A percentile compares a stretch with the other conserved stretches of the same genome.
phyloP scores from a whole-genome alignment of 768 basidiomycete species.

The Phaeotremella fagi region DNA sequence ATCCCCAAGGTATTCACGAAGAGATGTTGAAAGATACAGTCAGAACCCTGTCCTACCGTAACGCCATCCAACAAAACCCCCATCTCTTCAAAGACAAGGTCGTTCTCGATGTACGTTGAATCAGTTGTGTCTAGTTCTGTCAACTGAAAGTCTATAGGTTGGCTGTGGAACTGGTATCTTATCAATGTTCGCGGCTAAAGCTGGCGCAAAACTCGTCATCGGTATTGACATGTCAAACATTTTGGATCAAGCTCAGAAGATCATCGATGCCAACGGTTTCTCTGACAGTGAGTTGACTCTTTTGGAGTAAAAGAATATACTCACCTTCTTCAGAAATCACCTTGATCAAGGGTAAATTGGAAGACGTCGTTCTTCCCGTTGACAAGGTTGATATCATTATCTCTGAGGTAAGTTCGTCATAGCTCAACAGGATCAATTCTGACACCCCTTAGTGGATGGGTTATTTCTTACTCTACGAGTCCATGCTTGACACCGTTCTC shows the following conservation, averaged over 20 bases:
- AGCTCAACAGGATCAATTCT: background rate
- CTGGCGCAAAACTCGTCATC: conserved; percentile 88
- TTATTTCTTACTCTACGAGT: conserved; percentile 97
- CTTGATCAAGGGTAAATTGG: conserved; percentile 95
- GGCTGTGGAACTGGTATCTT: conserved; percentile 98
- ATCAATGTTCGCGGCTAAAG: conserved; percentile 96
- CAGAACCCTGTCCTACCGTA: conserved; percentile 89
- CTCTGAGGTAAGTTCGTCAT: conserved; percentile 58
- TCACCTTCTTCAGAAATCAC: conserved; percentile 64
- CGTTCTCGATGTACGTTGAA: conserved; percentile 64
- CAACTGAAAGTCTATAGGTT: conserved; percentile 52
- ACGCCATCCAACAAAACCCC: conserved; percentile 87
- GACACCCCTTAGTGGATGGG: conserved; percentile 74
- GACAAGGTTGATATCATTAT: conserved; percentile 96
- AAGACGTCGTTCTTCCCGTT: conserved; percentile 83
- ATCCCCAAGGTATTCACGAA: conserved; percentile 98
- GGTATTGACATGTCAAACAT: conserved; percentile 99
- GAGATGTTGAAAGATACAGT: conserved; percentile 99
- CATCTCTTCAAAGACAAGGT: conserved; percentile 95
- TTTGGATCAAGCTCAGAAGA: conserved; percentile 96
- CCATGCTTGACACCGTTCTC: conserved; percentile 98
- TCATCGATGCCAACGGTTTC: conserved; percentile 94
- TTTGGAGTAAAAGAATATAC: background rate
- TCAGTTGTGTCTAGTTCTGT: background rate
- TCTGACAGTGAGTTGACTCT: conserved; percentile 62